Evolutionary conservation across 2,329 filamentous ascomycete genomes (phyloP).

Genomic region (Beauveria asiatica): DNA sequence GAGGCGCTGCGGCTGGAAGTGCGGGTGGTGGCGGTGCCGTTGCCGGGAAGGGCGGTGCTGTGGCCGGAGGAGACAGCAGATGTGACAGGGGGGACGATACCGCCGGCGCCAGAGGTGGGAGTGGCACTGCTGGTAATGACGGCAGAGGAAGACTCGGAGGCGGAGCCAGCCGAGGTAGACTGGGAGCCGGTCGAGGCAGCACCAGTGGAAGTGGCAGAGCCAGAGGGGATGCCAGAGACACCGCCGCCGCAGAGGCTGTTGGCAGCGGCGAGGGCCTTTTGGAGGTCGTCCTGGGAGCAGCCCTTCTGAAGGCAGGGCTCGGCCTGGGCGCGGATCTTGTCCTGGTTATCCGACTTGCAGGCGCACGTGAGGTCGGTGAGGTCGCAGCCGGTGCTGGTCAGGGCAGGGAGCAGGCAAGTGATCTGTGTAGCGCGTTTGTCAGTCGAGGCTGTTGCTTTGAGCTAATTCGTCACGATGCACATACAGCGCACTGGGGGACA

Average conservation of each 20-base stretch:
- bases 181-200: neutral
- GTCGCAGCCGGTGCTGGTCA: slow-evolving; percentile 28
- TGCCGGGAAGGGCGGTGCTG: neutral
- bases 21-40: slow-evolving; percentile 18
- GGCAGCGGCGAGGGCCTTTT: slow-evolving; percentile 22
- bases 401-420: slow-evolving; percentile 26
- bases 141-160: slow-evolving; percentile 6
- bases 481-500: slow-evolving; percentile 33
- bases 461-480: slow-evolving; percentile 13
- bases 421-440: slow-evolving; percentile 15
- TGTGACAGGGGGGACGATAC: slow-evolving; percentile 6
- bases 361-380: slow-evolving; percentile 30
- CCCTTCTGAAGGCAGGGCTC: slow-evolving; percentile 24
- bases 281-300: slow-evolving; percentile 26
- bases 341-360: slow-evolving; percentile 27
- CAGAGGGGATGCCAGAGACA: neutral
- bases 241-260: slow-evolving; percentile 19
- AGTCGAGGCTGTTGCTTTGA: neutral
- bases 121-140: slow-evolving; percentile 2
- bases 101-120: neutral
- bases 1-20: slow-evolving; percentile 15
- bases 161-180: neutral
- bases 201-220: neutral
- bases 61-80: neutral
- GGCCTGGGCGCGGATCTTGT: slow-evolving; percentile 21